Percentiles rank a stretch among this genome's conserved stretches.
phyloP scores from a whole-genome alignment of 2,329 filamentous ascomycete genomes.

The Ceratocystis ficicola region DNA sequence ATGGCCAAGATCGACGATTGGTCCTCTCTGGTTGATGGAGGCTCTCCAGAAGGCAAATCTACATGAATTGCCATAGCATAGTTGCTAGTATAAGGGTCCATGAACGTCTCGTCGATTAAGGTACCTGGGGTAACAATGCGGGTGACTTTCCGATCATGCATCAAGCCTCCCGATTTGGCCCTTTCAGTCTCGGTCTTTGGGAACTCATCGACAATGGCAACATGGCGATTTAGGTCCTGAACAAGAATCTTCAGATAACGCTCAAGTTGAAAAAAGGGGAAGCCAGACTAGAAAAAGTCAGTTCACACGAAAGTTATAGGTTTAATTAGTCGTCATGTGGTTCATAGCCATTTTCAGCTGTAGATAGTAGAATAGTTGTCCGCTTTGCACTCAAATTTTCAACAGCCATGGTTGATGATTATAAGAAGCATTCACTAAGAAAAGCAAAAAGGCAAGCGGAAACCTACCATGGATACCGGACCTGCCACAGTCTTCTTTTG shows the following conservation, averaged over 20 bases:
- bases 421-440: slow-evolving; percentile 16
- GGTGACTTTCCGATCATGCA: slow-evolving; percentile 75
- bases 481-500: slow-evolving; percentile 68
- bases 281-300: slow-evolving; percentile 55
- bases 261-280: slow-evolving; percentile 86
- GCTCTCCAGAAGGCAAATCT: not conserved
- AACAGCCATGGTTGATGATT: not conserved
- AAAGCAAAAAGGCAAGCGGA: slow-evolving; percentile 21
- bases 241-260: slow-evolving; percentile 87
- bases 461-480: slow-evolving; percentile 67
- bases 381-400: not conserved
- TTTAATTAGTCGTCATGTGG: not conserved
- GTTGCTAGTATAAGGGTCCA: slow-evolving; percentile 88
- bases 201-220: slow-evolving; percentile 90
- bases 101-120: slow-evolving; percentile 92
- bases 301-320: not conserved
- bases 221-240: slow-evolving; percentile 77
- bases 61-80: slow-evolving; percentile 75
- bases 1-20: slow-evolving; percentile 2
- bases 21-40: not conserved
- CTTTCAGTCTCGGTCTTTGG: slow-evolving; percentile 55
- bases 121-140: slow-evolving; percentile 90
- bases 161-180: slow-evolving; percentile 54
- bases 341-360: not conserved
- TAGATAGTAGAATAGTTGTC: not conserved